Percentiles rank a stretch among this genome's conserved stretches.
phyloP scores from a whole-genome alignment of 495 filamentous ascomycete genomes.

The Hypoxylon perforatum region DNA sequence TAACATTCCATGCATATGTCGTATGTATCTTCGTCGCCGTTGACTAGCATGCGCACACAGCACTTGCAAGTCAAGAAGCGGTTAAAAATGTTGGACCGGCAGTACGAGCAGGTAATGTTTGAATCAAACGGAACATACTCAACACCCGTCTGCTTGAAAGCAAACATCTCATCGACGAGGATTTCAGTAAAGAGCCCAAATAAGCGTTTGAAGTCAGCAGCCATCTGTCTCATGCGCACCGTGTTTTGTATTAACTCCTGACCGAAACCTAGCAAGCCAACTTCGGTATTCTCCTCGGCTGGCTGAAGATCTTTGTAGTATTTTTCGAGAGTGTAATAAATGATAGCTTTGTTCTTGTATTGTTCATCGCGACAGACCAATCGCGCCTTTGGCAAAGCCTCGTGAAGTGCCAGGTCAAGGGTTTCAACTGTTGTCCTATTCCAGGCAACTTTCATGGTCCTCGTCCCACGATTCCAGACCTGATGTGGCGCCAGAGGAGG shows the following conservation, averaged over 20 bases:
- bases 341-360: slow-evolving; percentile 97
- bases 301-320: slow-evolving; percentile 74
- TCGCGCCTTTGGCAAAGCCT: slow-evolving; percentile 86
- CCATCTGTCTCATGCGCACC: slow-evolving; percentile 71
- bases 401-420: slow-evolving; percentile 81
- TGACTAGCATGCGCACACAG: slow-evolving; percentile 70
- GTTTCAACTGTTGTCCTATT: slow-evolving; percentile 96
- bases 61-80: slow-evolving; percentile 90
- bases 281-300: slow-evolving; percentile 57
- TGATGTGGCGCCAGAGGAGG: slow-evolving; percentile 98
- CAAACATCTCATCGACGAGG: slow-evolving; percentile 85
- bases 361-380: slow-evolving; percentile 98
- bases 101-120: slow-evolving; percentile 94
- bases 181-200: slow-evolving; percentile 81
- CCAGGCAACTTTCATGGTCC: slow-evolving; percentile 98
- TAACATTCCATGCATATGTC: slow-evolving; percentile 99
- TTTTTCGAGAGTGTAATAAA: slow-evolving; percentile 83
- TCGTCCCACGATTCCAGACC: slow-evolving; percentile 96
- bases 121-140: slow-evolving; percentile 83
- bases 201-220: slow-evolving; percentile 80
- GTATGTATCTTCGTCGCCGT: slow-evolving; percentile 79
- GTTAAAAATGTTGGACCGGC: slow-evolving; percentile 96
- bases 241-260: slow-evolving; percentile 61
- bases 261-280: slow-evolving; percentile 54
- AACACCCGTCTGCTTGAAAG: slow-evolving; percentile 69